Conservation (phyloP, 495 filamentous ascomycete species). For the Elaphomyces granulatus region DNA sequence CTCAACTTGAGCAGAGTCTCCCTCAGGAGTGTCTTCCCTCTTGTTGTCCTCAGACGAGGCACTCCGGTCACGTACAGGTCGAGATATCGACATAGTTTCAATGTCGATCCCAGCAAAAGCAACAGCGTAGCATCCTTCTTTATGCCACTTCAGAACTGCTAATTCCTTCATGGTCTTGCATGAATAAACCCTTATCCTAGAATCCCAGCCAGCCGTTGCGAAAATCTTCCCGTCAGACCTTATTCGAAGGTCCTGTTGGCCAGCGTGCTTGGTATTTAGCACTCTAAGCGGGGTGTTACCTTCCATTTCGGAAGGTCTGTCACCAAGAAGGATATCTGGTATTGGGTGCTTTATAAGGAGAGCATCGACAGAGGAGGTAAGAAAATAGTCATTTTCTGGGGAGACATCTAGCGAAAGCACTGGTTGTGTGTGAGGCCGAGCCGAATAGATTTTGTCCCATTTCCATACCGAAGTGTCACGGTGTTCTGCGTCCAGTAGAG, state of each 20-base stretch:
- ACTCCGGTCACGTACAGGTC: background rate
- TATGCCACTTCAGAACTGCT: constrained; percentile 93
- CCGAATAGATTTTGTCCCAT: constrained; percentile 53
- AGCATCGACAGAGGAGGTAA: constrained; percentile 76
- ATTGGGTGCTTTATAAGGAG: constrained; percentile 49
- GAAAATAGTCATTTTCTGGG: constrained; percentile 43
- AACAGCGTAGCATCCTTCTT: constrained; percentile 74
- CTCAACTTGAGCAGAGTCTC: background rate
- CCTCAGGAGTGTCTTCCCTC: background rate
- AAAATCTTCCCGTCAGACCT: constrained; percentile 71
- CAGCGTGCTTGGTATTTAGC: constrained; percentile 70
- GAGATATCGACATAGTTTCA: background rate
- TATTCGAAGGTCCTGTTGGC: constrained; percentile 70
- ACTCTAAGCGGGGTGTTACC: constrained; percentile 37
- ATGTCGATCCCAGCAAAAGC: constrained; percentile 49
- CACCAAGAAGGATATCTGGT: constrained; percentile 14
- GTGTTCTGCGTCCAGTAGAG: constrained; percentile 6
- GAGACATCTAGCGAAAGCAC: constrained; percentile 62
- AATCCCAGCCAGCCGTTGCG: constrained; percentile 90
- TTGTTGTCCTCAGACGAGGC: background rate
- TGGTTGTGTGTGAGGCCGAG: constrained; percentile 64
- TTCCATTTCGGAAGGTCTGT: constrained; percentile 8
- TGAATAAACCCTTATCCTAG: constrained; percentile 64
- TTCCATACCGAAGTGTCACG: constrained; percentile 13
- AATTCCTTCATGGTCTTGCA: constrained; percentile 70